Conservation (phyloP, 495 filamentous ascomycete species). For the Pyronema domesticum region DNA sequence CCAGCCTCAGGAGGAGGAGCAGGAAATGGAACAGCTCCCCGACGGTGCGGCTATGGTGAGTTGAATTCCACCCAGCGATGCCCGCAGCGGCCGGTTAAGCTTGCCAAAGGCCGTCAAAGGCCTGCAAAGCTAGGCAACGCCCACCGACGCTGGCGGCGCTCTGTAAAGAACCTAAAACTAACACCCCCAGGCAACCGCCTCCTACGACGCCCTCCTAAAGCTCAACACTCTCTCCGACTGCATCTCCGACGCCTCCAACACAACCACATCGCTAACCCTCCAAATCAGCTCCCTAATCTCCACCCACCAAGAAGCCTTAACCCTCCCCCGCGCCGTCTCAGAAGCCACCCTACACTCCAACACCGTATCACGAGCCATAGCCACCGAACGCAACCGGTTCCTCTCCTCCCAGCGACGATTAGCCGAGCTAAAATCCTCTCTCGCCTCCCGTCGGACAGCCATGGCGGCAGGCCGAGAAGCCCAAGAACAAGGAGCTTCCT, state of each 20-base stretch:
- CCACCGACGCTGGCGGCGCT: neutral
- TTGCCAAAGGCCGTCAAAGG: slow-evolving; percentile 10
- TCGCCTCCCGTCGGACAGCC: slow-evolving; percentile 44
- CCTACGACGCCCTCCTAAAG: slow-evolving; percentile 80
- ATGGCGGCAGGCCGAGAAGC: slow-evolving; percentile 44
- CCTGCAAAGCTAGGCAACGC: no score
- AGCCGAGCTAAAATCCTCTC: slow-evolving; percentile 45
- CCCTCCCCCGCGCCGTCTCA: slow-evolving; percentile 15
- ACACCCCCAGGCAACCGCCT: slow-evolving; percentile 49
- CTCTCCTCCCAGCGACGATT: slow-evolving; percentile 36
- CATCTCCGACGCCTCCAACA: slow-evolving; percentile 74
- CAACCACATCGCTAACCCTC: slow-evolving; percentile 49
- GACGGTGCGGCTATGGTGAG: neutral
- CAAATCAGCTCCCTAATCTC: slow-evolving; percentile 43
- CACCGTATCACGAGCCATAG: slow-evolving; percentile 26
- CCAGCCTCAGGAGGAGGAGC: slow-evolving; percentile 7
- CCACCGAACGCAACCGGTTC: slow-evolving; percentile 44
- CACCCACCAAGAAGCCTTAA: slow-evolving; percentile 3
- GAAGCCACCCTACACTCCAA: slow-evolving; percentile 19
- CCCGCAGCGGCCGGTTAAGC: slow-evolving; percentile 29
- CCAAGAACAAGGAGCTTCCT: slow-evolving; percentile 38
- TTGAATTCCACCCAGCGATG: slow-evolving; percentile 3
- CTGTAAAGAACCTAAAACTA: slow-evolving; percentile 27
- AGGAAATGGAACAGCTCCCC: neutral
- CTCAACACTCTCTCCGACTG: slow-evolving; percentile 80